Evolutionary conservation across 1,284 basidiomycete genomes (phyloP).

Genomic region (Omphalotus olearius): DNA sequence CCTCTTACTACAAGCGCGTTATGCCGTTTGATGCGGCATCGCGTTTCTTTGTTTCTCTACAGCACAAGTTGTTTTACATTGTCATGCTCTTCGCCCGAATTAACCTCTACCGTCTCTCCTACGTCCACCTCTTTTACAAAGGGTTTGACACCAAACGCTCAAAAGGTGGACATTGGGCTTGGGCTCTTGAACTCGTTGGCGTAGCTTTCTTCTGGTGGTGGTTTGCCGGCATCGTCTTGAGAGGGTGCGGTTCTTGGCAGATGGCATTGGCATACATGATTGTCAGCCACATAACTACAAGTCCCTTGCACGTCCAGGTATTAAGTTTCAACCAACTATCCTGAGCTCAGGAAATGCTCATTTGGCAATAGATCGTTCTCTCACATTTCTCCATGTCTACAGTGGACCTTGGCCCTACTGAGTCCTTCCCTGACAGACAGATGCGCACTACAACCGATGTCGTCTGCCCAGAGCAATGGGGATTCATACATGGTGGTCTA

Average conservation of each 20-base stretch:
- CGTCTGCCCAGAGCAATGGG: slow-evolving; percentile 72
- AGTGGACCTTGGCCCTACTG: slow-evolving; percentile 83
- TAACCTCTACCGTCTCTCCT: slow-evolving; percentile 93
- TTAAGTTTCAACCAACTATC: slow-evolving; percentile 12
- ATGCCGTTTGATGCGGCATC: slow-evolving; percentile 74
- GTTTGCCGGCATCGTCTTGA: slow-evolving; percentile 60
- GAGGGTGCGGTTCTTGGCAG: slow-evolving; percentile 65
- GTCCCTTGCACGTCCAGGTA: slow-evolving; percentile 85
- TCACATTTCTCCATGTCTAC: slow-evolving; percentile 98
- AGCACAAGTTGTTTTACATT: slow-evolving; percentile 93
- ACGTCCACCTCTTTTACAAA: slow-evolving; percentile 67
- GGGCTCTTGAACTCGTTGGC: slow-evolving; percentile 66
- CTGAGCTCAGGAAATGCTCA: slow-evolving; percentile 7
- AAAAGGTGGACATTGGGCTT: slow-evolving; percentile 66
- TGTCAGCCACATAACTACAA: slow-evolving; percentile 77
- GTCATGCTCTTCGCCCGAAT: slow-evolving; percentile 91
- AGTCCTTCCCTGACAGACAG: slow-evolving; percentile 92
- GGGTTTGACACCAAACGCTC: slow-evolving; percentile 57
- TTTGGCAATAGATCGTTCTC: slow-evolving; percentile 76
- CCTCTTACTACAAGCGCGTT: slow-evolving; percentile 91
- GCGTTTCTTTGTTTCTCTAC: slow-evolving; percentile 70
- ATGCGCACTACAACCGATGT: slow-evolving; percentile 96
- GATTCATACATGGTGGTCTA: slow-evolving; percentile 89
- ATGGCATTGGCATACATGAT: slow-evolving; percentile 67
- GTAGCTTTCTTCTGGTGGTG: slow-evolving; percentile 78